Base-by-base conservation (phyloP, 1,284 basidiomycete species). In the Ganoderma meredithae region DNA sequence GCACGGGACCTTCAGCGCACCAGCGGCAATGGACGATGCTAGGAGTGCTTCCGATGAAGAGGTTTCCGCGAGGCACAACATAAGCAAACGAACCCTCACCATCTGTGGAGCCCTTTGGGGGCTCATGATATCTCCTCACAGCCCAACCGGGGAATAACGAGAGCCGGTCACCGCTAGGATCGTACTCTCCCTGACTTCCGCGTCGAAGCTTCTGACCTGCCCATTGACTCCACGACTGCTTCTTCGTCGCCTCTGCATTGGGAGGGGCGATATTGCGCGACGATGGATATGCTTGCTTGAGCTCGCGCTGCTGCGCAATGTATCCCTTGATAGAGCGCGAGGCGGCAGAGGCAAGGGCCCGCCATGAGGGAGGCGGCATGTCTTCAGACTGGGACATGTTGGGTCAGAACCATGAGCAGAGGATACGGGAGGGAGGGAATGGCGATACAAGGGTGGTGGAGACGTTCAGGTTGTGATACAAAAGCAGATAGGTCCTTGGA, bases 191-290 rank as follows among this genome's bases (percentile, higher is more conserved):
- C 62, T 76, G 41, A 72, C 61, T 53, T 66, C 76, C 63, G 68
- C 70, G 68, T 67, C 79, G 66, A 68, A 85, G 76, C 76, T 82
- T 86, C 72, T 84, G 82, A n/a, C 81, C 80, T 5, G 84, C 83
- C 85, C 86, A 88, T 63, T 83, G 81, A 44, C 81, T 72, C 83
- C 82, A 84, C 1, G 78, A 77, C 61, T 82, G 80, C 62, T 75
- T 78, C 43, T 72, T 72, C 27, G 66, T 66, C 8, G 75, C 73
- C 1, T 74, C 72, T 0, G 68, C 33, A 13, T 68, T 70, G 13
- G 58, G 43, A 15, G 61, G 56, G 5, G 69, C 68, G 22, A 73
- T 62, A 19, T 59, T 69, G 19, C 71, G 71, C 39, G 76, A 59
- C 62, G 69, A 25, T 62, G 67, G 76, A 68, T 72, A 71, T 56